Evolutionary conservation across 1,139 yeast genomes (phyloP).

Genomic region (Candida sp.): DNA sequence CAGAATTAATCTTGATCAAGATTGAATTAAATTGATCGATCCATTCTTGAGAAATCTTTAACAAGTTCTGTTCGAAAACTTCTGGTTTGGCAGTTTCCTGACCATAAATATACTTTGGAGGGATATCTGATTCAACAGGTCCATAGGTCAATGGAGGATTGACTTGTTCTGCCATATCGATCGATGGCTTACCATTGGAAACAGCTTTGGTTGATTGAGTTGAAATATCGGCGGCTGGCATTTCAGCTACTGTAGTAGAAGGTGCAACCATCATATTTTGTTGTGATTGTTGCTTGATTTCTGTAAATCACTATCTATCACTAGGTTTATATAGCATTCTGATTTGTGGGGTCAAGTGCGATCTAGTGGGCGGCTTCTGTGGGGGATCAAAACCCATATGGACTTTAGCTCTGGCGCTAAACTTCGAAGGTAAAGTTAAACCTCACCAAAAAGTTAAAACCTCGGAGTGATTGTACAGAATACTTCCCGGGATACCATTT

Average conservation of each 20-base stretch:
- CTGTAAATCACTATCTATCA: not conserved
- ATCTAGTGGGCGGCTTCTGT: not conserved
- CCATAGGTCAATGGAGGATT: constrained; percentile 21
- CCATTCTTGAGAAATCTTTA: constrained; percentile 21
- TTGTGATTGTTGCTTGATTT: not conserved
- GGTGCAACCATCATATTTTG: constrained; percentile 1
- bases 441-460: not conserved
- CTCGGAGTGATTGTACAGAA: not conserved
- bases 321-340: not conserved
- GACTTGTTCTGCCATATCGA: constrained; percentile 13
- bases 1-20: constrained; percentile 6
- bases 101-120: constrained; percentile 24
- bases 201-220: not conserved
- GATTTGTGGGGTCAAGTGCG: not conserved
- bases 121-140: constrained; percentile 22
- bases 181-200: constrained; percentile 6
- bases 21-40: constrained; percentile 19
- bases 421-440: not conserved
- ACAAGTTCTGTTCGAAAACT: constrained; percentile 15
- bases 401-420: not conserved
- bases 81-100: constrained; percentile 17
- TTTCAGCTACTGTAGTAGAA: not conserved
- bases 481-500: no score
- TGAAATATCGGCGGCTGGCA: not conserved
- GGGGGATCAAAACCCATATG: not conserved